Evolutionary conservation across 192 early-diverging fungal genomes (phyloP).

Genomic region (Nowakowskiella sp.): DNA sequence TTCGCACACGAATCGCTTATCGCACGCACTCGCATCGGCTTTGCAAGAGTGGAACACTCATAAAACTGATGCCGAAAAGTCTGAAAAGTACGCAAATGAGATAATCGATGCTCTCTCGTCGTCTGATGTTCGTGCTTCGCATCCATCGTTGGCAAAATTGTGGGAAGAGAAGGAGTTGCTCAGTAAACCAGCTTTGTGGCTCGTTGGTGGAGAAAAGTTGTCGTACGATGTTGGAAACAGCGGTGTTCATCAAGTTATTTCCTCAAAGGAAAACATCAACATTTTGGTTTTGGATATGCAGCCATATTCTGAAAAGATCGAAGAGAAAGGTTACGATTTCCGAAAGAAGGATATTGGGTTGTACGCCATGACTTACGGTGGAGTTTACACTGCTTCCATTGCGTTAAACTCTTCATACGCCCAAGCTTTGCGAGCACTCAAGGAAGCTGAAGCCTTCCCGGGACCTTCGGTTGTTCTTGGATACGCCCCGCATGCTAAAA

Average conservation of each 20-base stretch:
- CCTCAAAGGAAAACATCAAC: slow-evolving; percentile 77
- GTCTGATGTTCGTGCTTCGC: slow-evolving; percentile 14
- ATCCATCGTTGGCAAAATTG: slow-evolving; percentile 29
- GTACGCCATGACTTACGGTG: slow-evolving; percentile 91
- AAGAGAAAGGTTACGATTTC: slow-evolving; percentile 25
- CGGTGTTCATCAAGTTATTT: slow-evolving; percentile 85
- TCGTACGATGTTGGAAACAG: slow-evolving; percentile 79
- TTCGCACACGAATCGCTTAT: slow-evolving; percentile 4
- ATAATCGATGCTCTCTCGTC: slow-evolving; percentile 37
- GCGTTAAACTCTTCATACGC: slow-evolving; percentile 81
- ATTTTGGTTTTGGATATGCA: slow-evolving; percentile 85
- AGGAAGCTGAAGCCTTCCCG: slow-evolving; percentile 80
- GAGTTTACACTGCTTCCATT: slow-evolving; percentile 84
- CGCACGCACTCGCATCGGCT: slow-evolving; percentile 15
- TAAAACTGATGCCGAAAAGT: slow-evolving; percentile 43
- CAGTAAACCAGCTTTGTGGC: slow-evolving; percentile 67
- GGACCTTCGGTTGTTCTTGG: slow-evolving; percentile 87
- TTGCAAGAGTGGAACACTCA: slow-evolving; percentile 63
- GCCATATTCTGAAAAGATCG: slow-evolving; percentile 67
- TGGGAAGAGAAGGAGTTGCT: slow-evolving; percentile 36
- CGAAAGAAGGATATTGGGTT: slow-evolving; percentile 92
- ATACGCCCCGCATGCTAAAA: slow-evolving; percentile 53
- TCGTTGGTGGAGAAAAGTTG: slow-evolving; percentile 82
- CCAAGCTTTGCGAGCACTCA: slow-evolving; percentile 77
- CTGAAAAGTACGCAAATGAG: slow-evolving; percentile 40